Evolutionary conservation across 2,329 filamentous ascomycete species (phyloP).

Genomic region (Aspergillus uvarum): DNA sequence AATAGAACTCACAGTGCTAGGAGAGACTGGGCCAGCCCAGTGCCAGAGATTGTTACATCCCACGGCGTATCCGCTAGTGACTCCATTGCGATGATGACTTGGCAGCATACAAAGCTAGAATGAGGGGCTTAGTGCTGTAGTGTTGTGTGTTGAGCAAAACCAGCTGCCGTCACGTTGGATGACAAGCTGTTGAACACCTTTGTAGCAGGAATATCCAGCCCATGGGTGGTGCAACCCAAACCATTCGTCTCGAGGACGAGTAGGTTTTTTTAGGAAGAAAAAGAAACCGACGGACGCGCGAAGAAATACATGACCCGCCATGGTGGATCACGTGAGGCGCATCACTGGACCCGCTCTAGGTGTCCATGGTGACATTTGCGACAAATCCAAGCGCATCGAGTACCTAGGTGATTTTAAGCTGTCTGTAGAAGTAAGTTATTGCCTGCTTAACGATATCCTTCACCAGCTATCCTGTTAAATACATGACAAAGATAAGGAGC

Average conservation of each 20-base stretch:
- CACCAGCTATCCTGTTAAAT: too few species aligned
- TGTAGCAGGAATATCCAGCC: constrained; percentile 15
- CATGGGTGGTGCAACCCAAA: constrained; percentile 19
- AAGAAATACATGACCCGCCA: constrained; percentile 22
- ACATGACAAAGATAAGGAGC: too few species aligned
- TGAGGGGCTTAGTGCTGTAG: constrained; percentile 20
- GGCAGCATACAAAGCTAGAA: constrained; percentile 17
- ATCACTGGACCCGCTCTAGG: neutral
- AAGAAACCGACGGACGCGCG: constrained; percentile 18
- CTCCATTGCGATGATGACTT: constrained; percentile 58
- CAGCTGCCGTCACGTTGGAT: constrained; percentile 26
- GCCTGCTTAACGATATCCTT: too few species aligned
- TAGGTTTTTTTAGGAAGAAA: constrained; percentile 12
- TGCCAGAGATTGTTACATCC: constrained; percentile 79
- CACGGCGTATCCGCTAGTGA: constrained; percentile 70
- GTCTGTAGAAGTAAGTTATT: too few species aligned
- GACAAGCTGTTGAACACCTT: constrained; percentile 16
- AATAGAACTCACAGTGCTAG: constrained; percentile 65
- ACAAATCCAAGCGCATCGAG: too few species aligned
- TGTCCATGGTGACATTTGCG: neutral
- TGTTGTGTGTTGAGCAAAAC: constrained; percentile 15
- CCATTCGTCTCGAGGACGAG: constrained; percentile 14
- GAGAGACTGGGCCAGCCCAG: constrained; percentile 74
- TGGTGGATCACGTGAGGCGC: constrained; percentile 20
- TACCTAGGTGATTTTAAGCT: too few species aligned